Conservation (phyloP, 192 early-diverging fungal genomes). For the Haplosporangium gracile region DNA sequence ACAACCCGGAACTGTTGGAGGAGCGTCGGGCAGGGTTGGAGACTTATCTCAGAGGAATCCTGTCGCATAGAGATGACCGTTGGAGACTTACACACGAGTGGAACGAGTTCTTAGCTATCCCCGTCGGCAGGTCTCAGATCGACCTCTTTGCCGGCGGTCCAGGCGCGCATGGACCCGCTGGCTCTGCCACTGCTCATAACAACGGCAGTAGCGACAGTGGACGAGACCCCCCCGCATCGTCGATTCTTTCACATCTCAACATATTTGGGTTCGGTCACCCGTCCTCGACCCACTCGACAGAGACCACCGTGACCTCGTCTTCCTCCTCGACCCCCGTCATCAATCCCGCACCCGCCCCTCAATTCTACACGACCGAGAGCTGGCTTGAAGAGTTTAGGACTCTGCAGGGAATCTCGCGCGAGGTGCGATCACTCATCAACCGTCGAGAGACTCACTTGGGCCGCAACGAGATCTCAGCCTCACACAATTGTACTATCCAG, state of each 20-base stretch:
- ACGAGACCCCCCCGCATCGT: constrained; percentile 17
- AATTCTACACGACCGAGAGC: constrained; percentile 74
- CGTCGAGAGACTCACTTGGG: constrained; percentile 80
- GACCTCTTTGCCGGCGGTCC: constrained; percentile 32
- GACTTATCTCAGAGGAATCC: constrained; percentile 81
- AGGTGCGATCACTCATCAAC: constrained; percentile 80
- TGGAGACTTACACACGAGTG: constrained; percentile 82
- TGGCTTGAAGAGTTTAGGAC: constrained; percentile 86
- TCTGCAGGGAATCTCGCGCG: constrained; percentile 72
- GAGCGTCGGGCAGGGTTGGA: constrained; percentile 83
- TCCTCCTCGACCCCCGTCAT: background rate
- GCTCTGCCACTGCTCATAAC: constrained; percentile 13
- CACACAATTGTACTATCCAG: constrained; percentile 84
- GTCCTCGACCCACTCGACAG: constrained; percentile 12
- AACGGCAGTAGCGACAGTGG: background rate
- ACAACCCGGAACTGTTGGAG: constrained; percentile 74
- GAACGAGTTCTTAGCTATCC: constrained; percentile 81
- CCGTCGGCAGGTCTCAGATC: constrained; percentile 59
- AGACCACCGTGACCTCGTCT: constrained; percentile 24
- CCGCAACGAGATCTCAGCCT: constrained; percentile 79
- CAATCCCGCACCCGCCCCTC: constrained; percentile 28
- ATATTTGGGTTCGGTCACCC: constrained; percentile 58
- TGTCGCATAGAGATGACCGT: constrained; percentile 76
- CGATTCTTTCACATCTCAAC: constrained; percentile 47
- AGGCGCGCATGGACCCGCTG: background rate